Percentiles rank a stretch among this genome's conserved stretches.
phyloP scores from a whole-genome alignment of 306 rosid species.

The Inga oerstediana region DNA sequence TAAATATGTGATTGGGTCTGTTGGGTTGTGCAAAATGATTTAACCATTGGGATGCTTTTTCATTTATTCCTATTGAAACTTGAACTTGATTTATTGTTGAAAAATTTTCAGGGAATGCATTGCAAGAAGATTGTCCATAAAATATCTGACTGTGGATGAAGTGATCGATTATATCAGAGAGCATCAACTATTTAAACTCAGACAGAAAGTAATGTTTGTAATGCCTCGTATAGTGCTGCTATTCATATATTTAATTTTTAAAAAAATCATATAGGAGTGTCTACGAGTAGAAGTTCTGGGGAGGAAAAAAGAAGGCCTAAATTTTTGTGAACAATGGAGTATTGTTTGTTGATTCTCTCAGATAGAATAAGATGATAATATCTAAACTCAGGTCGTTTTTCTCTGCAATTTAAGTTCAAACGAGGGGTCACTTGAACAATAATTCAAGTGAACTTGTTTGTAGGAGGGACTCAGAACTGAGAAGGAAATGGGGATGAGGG shows the following conservation, averaged over 20 bases:
- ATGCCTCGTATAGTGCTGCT: not conserved
- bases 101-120: slow-evolving; percentile 77
- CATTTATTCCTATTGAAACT: not conserved
- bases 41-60: not conserved
- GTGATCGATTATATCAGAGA: slow-evolving; percentile 69
- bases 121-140: slow-evolving; percentile 79
- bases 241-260: not conserved
- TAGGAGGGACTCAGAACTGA: too few relatives aligned
- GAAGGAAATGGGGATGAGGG: too few relatives aligned
- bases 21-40: slow-evolving; percentile 1
- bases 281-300: not conserved
- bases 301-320: not conserved
- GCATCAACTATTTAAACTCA: not conserved
- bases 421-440: not conserved
- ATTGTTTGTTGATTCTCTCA: too few relatives aligned
- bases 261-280: not conserved
- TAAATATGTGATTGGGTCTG: slow-evolving; percentile 29
- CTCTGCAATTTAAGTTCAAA: too few relatives aligned
- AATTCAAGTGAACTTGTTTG: too few relatives aligned
- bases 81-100: not conserved
- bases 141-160: slow-evolving; percentile 77
- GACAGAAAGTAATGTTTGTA: not conserved
- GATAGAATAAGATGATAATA: too few relatives aligned
- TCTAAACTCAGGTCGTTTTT: not conserved
- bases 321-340: not conserved